Base-by-base conservation (phyloP, 2,329 filamentous ascomycete genomes). In the Dactylellina sp. region DNA sequence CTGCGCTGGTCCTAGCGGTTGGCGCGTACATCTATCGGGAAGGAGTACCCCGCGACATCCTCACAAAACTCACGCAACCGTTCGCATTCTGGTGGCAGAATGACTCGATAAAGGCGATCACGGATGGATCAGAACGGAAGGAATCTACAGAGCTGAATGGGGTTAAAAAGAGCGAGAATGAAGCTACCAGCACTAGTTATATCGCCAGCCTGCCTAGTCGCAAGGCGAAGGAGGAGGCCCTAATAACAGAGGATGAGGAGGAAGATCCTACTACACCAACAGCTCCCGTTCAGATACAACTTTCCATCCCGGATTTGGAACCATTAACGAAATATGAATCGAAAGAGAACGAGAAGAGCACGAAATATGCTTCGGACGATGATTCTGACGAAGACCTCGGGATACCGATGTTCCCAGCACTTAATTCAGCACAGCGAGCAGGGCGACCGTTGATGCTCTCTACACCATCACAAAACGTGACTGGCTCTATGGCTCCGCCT, bases 341-440 rank as follows among this genome's bases (percentile, higher is more conserved):
- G 32, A 20, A 18, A 22, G 16, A 7, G 4, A 72, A 65, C 28
- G 60, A 60, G 7, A 72, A 72, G 35, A 16, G 14, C 4, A 60
- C 28, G 22, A 39, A 12, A 20, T 12, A 18, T 11, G 35, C n/a
- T 4, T 24, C 14, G 12, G 49, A 59, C n/a, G 24, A 40, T 7
- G 68, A 72, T 32, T 70, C 64, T 18, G 70, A 71, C 52, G 77
- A 76, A n/a, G 77, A 81, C 46, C 76, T 78, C n/a, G 76, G 78
- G 28, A 76, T 78, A 40, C 79, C 81, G 37, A 80, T 82, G 64
- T 87, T 87, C 76, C 86, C 85, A 7, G 83, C 85, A 20, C 68
- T 81, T 28, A 84, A 85, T 80, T 87, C 86, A 0, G 82, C 83
- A 1, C 85, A 87, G 77, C 82, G 85, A 59, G 84, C 85, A 16